Conservation (phyloP, 805 yeast species). For the Wickerhamomyces bisporus region DNA sequence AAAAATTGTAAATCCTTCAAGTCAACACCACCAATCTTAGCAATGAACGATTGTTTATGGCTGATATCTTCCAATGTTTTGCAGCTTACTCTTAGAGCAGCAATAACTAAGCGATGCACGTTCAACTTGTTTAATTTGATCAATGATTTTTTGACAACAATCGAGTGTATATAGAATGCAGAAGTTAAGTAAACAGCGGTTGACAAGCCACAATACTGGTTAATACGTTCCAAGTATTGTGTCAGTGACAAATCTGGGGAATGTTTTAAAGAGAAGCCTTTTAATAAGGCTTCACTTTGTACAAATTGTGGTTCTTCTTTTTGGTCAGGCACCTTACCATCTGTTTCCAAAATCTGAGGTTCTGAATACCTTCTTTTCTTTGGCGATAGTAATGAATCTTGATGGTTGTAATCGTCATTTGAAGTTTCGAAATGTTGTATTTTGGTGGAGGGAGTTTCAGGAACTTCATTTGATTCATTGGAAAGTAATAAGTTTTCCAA, state of each 20-base stretch:
- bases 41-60: slow-evolving; percentile 38
- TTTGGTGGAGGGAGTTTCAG: neutral
- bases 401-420: slow-evolving; percentile 1
- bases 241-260: slow-evolving; percentile 21
- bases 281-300: slow-evolving; percentile 18
- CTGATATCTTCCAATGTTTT: slow-evolving; percentile 43
- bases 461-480: neutral
- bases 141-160: slow-evolving; percentile 11
- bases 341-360: neutral
- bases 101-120: slow-evolving; percentile 39
- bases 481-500: neutral
- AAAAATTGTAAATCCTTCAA: slow-evolving; percentile 39
- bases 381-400: slow-evolving; percentile 14
- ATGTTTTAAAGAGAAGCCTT: slow-evolving; percentile 18
- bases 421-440: too few relatives aligned
- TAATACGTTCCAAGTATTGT: slow-evolving; percentile 24
- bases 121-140: slow-evolving; percentile 32
- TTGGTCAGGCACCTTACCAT: neutral
- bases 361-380: slow-evolving; percentile 9
- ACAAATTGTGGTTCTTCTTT: neutral
- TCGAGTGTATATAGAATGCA: slow-evolving; percentile 20
- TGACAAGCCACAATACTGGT: slow-evolving; percentile 24
- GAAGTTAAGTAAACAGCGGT: slow-evolving; percentile 26
- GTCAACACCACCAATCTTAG: slow-evolving; percentile 42
- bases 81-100: slow-evolving; percentile 41